Conservation (phyloP, 345 rosid genomes). For the Acer yangbiense region DNA sequence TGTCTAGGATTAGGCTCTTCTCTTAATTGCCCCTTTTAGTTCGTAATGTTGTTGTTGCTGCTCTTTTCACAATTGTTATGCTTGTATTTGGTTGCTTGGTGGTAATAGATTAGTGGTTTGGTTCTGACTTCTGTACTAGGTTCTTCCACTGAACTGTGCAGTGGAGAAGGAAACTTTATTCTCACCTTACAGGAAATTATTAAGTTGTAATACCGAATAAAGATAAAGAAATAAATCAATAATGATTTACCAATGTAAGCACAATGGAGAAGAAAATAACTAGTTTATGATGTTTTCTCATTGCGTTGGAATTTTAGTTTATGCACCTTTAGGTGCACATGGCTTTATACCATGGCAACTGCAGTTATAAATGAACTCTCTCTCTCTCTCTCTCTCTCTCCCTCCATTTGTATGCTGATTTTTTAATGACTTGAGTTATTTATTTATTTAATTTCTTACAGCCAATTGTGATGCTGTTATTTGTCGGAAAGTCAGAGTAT, state of each 20-base stretch:
- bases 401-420: not conserved
- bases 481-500: conserved; percentile 72
- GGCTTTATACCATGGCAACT: not conserved
- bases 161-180: not conserved
- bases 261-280: not conserved
- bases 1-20: not conserved
- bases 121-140: not conserved
- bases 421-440: conserved; percentile 30
- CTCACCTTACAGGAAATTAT: not conserved
- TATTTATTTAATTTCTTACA: conserved; percentile 31
- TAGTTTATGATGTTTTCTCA: not conserved
- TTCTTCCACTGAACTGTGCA: not conserved
- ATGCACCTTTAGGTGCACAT: not conserved
- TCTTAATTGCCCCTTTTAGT: not conserved
- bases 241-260: not conserved
- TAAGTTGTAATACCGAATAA: not conserved
- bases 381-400: not conserved
- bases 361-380: not conserved
- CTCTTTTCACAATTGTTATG: not conserved
- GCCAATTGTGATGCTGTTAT: conserved; percentile 72
- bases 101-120: not conserved
- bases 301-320: not conserved
- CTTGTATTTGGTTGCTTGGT: not conserved
- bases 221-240: not conserved
- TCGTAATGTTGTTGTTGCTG: not conserved